Evolutionary conservation across 2,329 filamentous ascomycete genomes (phyloP), one percentile per base, ranked within the genome.

Genomic region (Exophiala phaeomuriformis): DNA sequence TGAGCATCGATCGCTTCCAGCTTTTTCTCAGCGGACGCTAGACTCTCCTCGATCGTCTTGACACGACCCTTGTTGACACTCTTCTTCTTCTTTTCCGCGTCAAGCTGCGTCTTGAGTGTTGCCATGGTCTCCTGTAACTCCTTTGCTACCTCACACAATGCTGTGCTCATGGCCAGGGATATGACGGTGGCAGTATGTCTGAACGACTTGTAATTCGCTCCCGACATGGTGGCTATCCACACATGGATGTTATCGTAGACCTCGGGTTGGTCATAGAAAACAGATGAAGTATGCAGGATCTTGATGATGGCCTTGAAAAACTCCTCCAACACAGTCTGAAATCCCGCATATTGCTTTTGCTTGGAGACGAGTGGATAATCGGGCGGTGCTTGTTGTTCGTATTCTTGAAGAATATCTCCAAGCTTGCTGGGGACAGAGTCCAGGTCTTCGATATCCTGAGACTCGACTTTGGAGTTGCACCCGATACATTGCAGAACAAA

Each of bases 301-400:
- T 81, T 80, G 61, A 96, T 79, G 27, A 97, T 75, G 0, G 85
- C 78, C 56, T 81, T 74, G 68, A 95, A 90, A 71, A 97, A 96
- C 57, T 81, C 81, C 48, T 86, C 77, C 10, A 98, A 76, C 44
- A 85, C 78, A 37, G 85, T 79, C 59, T 88, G 86, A 71, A 97
- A 96, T 29, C 85, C 81, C 60, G 82, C 81, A 59, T 82, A 86
- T 53, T 82, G 83, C 68, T 86, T 91, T 37, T 84, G 79, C 70
- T 84, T 90, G 10, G 89, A 86, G 54, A 95, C 86, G 42, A 98
- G 79, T 37, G 93, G 93, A 65, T 98, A 98, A 46, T 97, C 93
- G 32, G 86, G 85, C 47, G 91, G 85, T 67, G 86, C 82, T 77
- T 86, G 80, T 75, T 84, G 82, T 69, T 93, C 85, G 66, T 90